Conservation (phyloP, 1,139 yeast genomes). For the Suhomyces terraborum region DNA sequence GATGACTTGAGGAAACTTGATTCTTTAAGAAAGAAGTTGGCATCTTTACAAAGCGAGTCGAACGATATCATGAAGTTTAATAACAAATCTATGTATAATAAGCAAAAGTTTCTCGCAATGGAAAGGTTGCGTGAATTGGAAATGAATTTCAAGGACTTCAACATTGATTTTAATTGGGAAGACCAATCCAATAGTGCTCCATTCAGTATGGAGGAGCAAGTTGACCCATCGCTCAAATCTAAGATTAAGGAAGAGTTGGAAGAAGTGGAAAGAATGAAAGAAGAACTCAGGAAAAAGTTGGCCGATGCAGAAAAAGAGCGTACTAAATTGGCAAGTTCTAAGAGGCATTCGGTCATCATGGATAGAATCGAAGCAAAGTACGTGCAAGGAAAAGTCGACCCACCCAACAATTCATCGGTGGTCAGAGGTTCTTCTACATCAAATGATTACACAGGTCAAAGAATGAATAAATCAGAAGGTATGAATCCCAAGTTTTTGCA, state of each 20-base stretch:
- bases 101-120: constrained; percentile 64
- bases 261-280: constrained; percentile 49
- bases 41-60: constrained; percentile 67
- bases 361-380: constrained; percentile 51
- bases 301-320: constrained; percentile 19
- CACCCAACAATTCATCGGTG: constrained; percentile 7
- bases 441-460: constrained; percentile 30
- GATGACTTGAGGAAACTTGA: constrained; percentile 52
- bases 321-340: constrained; percentile 11
- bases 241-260: constrained; percentile 46
- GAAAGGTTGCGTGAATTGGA: constrained; percentile 68
- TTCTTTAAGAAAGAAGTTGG: constrained; percentile 56
- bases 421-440: constrained; percentile 8
- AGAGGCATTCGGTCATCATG: constrained; percentile 27
- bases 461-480: constrained; percentile 40
- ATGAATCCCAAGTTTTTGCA: constrained; percentile 58
- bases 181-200: constrained; percentile 21
- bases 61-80: constrained; percentile 73
- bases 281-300: constrained; percentile 43
- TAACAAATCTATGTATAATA: constrained; percentile 57
- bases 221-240: constrained; percentile 41
- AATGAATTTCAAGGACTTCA: constrained; percentile 58
- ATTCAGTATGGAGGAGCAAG: constrained; percentile 17
- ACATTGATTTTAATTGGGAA: constrained; percentile 49
- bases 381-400: constrained; percentile 41